Percentiles rank a stretch among this genome's conserved stretches.
These are phyloP conservation scores for Crithidia mellificae DNA, from an alignment of 208 protist genomes.

Conservation along the genomic window DNA sequence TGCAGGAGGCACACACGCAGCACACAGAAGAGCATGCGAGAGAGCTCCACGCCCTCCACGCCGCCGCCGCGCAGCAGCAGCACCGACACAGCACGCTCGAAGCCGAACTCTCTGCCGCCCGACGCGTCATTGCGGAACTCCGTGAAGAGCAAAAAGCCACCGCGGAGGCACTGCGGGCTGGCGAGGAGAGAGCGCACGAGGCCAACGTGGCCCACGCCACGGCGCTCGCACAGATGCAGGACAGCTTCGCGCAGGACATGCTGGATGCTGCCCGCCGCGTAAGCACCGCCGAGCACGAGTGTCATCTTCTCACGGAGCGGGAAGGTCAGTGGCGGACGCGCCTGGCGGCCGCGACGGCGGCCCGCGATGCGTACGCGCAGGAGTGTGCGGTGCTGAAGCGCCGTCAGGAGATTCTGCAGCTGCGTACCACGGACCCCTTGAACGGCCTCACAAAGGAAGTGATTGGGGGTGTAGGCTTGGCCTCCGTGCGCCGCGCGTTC, in stretches of 20 bases:
- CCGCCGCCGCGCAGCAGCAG: not conserved
- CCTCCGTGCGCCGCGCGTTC: no score
- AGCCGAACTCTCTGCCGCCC: not conserved
- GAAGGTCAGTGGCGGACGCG: conserved; percentile 15
- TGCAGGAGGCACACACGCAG: not conserved
- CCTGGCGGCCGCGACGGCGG: not conserved
- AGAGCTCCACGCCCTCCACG: not conserved
- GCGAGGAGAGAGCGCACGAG: not conserved
- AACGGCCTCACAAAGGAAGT: no score
- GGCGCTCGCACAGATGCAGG: not conserved
- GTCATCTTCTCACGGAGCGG: not conserved
- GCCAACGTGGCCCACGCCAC: not conserved
- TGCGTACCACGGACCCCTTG: not conserved
- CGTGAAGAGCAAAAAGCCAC: not conserved
- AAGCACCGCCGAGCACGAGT: conserved; percentile 20
- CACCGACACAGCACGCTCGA: not conserved
- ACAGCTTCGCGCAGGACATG: not conserved
- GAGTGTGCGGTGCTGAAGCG: conserved; percentile 16
- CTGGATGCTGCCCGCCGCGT: conserved; percentile 10
- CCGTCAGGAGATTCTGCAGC: conserved; percentile 12
- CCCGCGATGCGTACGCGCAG: conserved; percentile 13
- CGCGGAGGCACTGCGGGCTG: not conserved
- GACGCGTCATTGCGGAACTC: not conserved
- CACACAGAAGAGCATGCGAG: not conserved
- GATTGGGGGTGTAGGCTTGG: no score